Evolutionary conservation across 441 rosid genomes (phyloP).

Genomic region (Isatis lusitanica): DNA sequence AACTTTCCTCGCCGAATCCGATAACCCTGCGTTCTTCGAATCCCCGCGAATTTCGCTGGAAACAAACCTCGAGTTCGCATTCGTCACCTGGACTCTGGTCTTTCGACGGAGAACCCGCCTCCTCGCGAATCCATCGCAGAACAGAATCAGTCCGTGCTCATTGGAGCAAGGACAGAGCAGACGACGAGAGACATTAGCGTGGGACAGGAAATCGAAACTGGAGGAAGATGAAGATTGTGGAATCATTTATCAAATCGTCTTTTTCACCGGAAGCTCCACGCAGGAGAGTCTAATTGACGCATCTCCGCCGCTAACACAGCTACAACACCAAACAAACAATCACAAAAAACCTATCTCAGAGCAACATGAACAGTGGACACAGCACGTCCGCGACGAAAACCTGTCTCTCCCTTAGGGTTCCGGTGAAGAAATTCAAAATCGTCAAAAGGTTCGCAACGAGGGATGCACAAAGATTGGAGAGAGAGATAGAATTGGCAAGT

Average conservation of each 20-base stretch:
- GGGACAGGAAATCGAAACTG: constrained; percentile 36
- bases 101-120: constrained; percentile 24
- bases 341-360: not conserved
- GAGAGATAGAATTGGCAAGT: constrained; percentile 14
- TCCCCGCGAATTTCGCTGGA: constrained; percentile 42
- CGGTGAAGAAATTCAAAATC: not conserved
- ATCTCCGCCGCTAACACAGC: constrained; percentile 19
- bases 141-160: constrained; percentile 24
- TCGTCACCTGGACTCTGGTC: not conserved
- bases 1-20: constrained; percentile 38
- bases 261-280: constrained; percentile 31
- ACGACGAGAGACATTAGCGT: constrained; percentile 34
- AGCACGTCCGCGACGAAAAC: not conserved
- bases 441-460: not conserved
- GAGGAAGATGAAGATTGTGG: constrained; percentile 49
- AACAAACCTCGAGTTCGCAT: constrained; percentile 38
- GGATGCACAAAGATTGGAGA: not conserved
- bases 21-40: constrained; percentile 32
- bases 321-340: no score
- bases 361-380: not conserved
- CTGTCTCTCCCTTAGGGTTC: constrained; percentile 1
- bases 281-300: constrained; percentile 25
- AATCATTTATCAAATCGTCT: constrained; percentile 46
- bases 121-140: constrained; percentile 29
- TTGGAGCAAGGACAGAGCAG: constrained; percentile 51